Percentiles rank a stretch among this genome's conserved stretches.
These are phyloP conservation scores for Dendrothele bispora DNA, from an alignment of 768 basidiomycete genomes.

Conservation along the genomic window DNA sequence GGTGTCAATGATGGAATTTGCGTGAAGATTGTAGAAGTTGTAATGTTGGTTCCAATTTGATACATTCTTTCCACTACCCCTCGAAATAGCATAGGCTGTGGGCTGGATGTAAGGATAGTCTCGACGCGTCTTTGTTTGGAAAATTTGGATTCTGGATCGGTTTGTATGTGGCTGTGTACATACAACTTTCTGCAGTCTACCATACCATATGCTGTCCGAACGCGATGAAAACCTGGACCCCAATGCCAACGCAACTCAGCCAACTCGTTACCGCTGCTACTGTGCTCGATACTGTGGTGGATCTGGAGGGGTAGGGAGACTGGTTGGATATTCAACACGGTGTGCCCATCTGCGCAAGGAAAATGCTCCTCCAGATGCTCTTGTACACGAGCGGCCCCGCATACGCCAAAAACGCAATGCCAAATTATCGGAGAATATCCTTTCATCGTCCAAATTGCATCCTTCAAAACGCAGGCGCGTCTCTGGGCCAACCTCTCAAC, in stretches of 20 bases:
- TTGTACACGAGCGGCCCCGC: not conserved
- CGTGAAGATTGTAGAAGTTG: no score
- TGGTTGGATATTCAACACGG: not conserved
- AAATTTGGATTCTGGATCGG: no score
- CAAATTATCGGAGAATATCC: not conserved
- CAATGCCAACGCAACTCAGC: not conserved
- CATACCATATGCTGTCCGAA: not conserved
- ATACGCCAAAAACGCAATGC: not conserved
- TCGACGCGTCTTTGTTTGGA: no score
- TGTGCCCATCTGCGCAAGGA: not conserved
- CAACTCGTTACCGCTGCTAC: not conserved
- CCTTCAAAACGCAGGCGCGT: not conserved
- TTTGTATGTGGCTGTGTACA: no score
- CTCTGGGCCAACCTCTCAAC: not conserved
- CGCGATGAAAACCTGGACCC: not conserved
- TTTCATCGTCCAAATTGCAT: not conserved
- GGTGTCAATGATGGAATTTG: no score
- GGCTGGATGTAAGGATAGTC: no score
- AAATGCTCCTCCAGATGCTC: not conserved
- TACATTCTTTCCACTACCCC: no score
- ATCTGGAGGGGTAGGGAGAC: not conserved
- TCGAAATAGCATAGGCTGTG: no score
- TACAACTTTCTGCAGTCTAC: no score
- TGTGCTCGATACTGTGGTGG: not conserved
- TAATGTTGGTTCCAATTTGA: no score